phyloP scores from a whole-genome alignment of 805 yeast species.

The Soucietia sequanensis region DNA sequence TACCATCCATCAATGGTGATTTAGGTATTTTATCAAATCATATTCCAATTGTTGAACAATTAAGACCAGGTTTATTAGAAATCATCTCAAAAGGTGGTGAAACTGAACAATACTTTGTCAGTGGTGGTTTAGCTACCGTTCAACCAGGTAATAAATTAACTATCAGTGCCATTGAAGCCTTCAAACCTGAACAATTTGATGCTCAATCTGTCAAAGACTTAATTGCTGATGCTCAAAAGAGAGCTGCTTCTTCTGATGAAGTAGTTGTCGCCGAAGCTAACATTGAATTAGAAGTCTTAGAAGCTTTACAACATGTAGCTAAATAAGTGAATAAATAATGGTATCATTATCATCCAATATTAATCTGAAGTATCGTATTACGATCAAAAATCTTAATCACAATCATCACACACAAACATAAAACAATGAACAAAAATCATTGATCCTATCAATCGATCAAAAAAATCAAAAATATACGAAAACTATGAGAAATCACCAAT shows the following conservation, averaged over 20 bases:
- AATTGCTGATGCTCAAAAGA: conserved; percentile 92
- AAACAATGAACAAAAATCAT: too few species aligned
- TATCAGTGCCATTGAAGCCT: conserved; percentile 94
- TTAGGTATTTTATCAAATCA: conserved; percentile 97
- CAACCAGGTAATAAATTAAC: conserved; percentile 90
- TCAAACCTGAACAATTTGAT: conserved; percentile 84
- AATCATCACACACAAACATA: too few species aligned
- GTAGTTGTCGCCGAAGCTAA: conserved; percentile 90
- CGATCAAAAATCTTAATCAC: too few species aligned
- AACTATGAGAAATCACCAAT: too few species aligned
- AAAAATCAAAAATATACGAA: too few species aligned
- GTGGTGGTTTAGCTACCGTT: conserved; percentile 96
- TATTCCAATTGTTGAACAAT: conserved; percentile 96
- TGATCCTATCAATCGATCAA: neutral
- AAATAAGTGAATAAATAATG: conserved; percentile 49
- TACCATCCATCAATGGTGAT: conserved; percentile 94
- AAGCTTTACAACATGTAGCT: conserved; percentile 84
- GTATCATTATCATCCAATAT: too few species aligned
- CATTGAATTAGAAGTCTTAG: conserved; percentile 93
- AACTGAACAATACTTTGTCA: conserved; percentile 78
- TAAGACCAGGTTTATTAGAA: conserved; percentile 93
- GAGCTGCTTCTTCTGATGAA: conserved; percentile 80
- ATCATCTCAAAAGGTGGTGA: conserved; percentile 76
- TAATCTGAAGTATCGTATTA: too few species aligned
- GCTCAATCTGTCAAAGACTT: conserved; percentile 73